phyloP scores from a whole-genome alignment of 441 rosid genomes.

The Corymbia citriodora region DNA sequence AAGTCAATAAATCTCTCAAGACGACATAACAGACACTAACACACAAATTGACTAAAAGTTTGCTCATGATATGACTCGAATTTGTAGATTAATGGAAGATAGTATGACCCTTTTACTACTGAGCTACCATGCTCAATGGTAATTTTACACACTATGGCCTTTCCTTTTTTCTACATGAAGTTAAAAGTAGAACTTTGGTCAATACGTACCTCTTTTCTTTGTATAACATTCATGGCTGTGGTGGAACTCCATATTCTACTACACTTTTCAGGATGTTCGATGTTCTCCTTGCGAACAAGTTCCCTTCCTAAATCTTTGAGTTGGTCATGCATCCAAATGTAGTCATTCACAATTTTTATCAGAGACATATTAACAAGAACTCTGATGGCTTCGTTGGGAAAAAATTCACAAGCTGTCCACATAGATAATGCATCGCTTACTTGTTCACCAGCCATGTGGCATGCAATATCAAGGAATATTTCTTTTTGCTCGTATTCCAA shows the following conservation, averaged over 20 bases:
- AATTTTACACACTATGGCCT: not conserved
- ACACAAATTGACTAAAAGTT: no score
- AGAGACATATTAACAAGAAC: rapidly evolving
- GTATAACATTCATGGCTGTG: not conserved
- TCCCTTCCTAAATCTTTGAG: not conserved
- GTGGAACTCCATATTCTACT: not conserved
- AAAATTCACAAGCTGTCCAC: not conserved
- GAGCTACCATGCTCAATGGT: not conserved
- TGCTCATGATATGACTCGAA: not conserved
- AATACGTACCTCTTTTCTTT: not conserved
- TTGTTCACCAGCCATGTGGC: not conserved
- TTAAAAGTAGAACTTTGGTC: rapidly evolving
- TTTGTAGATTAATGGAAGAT: not conserved
- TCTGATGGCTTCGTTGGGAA: rapidly evolving
- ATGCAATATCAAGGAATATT: not conserved
- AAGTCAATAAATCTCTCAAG: no score
- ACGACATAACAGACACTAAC: no score
- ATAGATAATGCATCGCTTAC: not conserved
- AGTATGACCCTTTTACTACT: not conserved
- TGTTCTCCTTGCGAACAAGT: rapidly evolving
- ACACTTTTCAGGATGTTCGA: rapidly evolving
- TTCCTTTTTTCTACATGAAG: not conserved
- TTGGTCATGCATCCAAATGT: not conserved
- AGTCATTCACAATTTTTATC: rapidly evolving
- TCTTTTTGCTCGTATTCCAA: not conserved